Conservation (phyloP, 257 asterid species). For the Jacaranda mimosifolia region DNA sequence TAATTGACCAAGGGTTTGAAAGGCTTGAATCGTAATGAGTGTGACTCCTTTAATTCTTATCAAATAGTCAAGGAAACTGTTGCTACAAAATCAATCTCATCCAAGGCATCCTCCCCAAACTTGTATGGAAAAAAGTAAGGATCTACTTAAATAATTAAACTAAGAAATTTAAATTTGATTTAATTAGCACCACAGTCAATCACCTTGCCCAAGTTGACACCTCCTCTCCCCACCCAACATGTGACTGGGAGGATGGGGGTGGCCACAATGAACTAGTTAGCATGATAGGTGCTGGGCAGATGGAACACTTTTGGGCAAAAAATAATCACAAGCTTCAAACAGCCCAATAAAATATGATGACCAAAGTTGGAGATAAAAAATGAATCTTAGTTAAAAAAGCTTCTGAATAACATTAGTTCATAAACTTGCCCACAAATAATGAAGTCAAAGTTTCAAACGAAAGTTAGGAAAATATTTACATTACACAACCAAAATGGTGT, state of each 20-base stretch:
- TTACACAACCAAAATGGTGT: slow-evolving; percentile 13
- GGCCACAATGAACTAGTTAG: not conserved
- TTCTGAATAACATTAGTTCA: not conserved
- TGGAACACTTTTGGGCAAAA: not conserved
- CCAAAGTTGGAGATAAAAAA: slow-evolving; percentile 14
- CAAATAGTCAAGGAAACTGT: slow-evolving; percentile 60
- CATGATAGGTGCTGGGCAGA: not conserved
- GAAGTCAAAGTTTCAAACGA: slow-evolving; percentile 3
- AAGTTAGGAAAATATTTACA: slow-evolving; percentile 18
- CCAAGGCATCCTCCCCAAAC: slow-evolving; percentile 12
- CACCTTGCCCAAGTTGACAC: too few species aligned
- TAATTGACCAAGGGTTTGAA: slow-evolving; percentile 77
- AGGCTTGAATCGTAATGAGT: slow-evolving; percentile 79
- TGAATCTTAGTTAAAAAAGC: slow-evolving; percentile 15
- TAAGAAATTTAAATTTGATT: not conserved
- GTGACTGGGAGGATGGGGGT: not conserved
- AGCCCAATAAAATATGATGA: slow-evolving; percentile 25
- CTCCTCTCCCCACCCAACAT: not conserved
- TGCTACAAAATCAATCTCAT: slow-evolving; percentile 1
- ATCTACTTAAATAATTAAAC: slow-evolving; percentile 14
- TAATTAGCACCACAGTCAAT: too few species aligned
- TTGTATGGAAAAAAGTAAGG: not conserved
- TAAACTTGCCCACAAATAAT: not conserved
- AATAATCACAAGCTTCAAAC: not conserved
- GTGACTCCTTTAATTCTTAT: slow-evolving; percentile 74